Base-by-base conservation (phyloP, 331 rosid genomes). In the Quercus lobata region DNA sequence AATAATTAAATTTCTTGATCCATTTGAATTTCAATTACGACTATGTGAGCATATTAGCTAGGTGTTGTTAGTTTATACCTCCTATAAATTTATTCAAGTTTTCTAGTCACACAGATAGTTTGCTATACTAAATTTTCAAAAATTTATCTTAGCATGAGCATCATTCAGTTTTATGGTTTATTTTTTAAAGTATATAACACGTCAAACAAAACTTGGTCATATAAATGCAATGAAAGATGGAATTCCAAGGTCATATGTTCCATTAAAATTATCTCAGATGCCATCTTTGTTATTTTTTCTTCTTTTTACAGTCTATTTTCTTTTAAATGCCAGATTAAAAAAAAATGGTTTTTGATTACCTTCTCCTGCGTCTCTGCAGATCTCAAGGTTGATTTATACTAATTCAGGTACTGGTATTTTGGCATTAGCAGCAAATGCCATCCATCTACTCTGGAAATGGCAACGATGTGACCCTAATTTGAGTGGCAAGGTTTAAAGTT, bases 401-500 rank as follows among this genome's bases (percentile, higher is more conserved):
- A 44, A 72, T 22, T 41, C 73, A 68, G 84, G 84, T 15, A 44
- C 22, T 3, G 76, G 72, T 9, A 75, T 81, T 56, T 75, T 81
- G 30, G 76, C 80, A 69, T 69, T 81, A 29, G 76, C 76, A n/a
- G 27, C 76, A 69, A 75, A 68, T 44, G 84, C 44, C 56, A 29
- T 69, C 65, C 84, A 81, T 75, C 27, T 68, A 46, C 44, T 68
- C 12, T 81, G 84, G 84, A 81, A 57, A 72, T 81, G 84, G 84
- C 80, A 53, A 1, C 71, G 32, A 11, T 41, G 5, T 44, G 80
- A 68, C 35, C 10, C 29, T n/a, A 75, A 75, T 75, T 68, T 44
- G n/a, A 81, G 56, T 57, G 80, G 84, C 63, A 75, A 68, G 84
- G 84, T 81, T 35, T 18, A 44, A 69, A 74, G 75, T 2, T 25